A percentile compares a stretch with the other conserved stretches of the same genome.
Conservation (phyloP, 257 asterid genomes). For the Prunella vulgaris region DNA sequence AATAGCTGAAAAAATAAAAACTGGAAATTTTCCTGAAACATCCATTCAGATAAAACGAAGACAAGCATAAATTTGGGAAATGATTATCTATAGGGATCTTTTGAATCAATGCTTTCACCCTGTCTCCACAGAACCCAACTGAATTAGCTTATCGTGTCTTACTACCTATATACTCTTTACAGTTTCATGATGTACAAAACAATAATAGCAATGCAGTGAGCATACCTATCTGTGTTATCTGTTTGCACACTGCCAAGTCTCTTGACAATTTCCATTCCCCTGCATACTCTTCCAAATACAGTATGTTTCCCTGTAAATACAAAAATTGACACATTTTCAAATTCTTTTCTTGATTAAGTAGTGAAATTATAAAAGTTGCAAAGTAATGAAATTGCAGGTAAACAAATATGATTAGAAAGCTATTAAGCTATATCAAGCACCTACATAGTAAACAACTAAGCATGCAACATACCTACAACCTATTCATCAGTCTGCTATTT, state of each 20-base stretch:
- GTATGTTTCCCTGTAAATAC: conserved; percentile 77
- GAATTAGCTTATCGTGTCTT: not conserved
- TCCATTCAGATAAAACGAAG: not conserved
- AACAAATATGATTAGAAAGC: not conserved
- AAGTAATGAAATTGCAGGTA: not conserved
- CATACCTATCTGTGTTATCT: conserved; percentile 87
- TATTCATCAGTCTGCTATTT: not conserved
- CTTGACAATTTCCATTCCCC: conserved; percentile 96
- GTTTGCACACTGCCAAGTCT: conserved; percentile 97
- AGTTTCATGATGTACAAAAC: not conserved
- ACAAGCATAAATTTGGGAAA: not conserved
- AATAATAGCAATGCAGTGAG: not conserved
- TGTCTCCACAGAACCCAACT: not conserved
- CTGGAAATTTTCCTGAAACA: not conserved
- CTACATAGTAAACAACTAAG: not conserved
- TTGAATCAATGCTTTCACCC: not conserved
- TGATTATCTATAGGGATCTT: not conserved
- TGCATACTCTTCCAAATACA: conserved; percentile 88
- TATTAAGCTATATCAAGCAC: not conserved
- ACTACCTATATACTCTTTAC: not conserved
- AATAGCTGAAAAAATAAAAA: not conserved
- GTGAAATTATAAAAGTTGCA: not conserved
- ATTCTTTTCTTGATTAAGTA: not conserved
- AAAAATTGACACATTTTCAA: conserved; percentile 14
- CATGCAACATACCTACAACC: not conserved